Evolutionary conservation across 1,284 basidiomycete species (phyloP), one percentile per base, ranked within the genome.

Genomic region (Vanrija sp.): DNA sequence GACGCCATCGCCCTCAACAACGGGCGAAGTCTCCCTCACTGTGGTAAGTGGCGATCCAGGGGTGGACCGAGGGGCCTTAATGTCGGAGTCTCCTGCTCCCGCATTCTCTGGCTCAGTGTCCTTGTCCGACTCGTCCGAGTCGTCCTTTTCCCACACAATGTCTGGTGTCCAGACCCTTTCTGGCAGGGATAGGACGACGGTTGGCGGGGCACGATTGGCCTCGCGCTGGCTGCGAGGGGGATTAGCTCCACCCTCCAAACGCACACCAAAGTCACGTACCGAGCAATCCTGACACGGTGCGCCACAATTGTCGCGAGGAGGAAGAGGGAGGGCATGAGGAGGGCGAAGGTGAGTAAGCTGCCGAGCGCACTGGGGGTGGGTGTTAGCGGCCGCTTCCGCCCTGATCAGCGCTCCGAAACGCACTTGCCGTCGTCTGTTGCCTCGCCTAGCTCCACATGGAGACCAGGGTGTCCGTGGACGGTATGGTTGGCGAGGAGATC

Each of bases 131-230:
- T 53, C 43, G 45, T 61, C 59, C 4, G 65, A 63, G 45, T 74
- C 68, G 25, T 76, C 59, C 57, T 76, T 76, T 47, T 76, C 75
- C 73, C 73, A 76, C 18, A 73, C 72, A 47, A 75, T 75, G 51
- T 75, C 75, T 3, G 75, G 75, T 9, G 70, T 61, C 75, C 75
- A 76, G 16, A 75, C 64, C 15, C 73, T 52, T 53, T 76, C 75
- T 0, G 75, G 75, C 10, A 76, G 64, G 5, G 72, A 73, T 9
- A 75, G 60, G 3, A 76, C 75, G 15, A 75, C 62, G 15, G 70
- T 59, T 2, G 73, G 65, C 6, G 75, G 75, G 2, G 75, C 75
- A 15, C 75, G 65, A 53, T 76, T 73, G 25, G 68, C 67, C 51
- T 75, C 71, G 15, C 71, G 64, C 63, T 74, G 75, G n/a, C 73